phyloP scores from a whole-genome alignment of 2,329 filamentous ascomycete species.

The Phyllachora maydis region DNA sequence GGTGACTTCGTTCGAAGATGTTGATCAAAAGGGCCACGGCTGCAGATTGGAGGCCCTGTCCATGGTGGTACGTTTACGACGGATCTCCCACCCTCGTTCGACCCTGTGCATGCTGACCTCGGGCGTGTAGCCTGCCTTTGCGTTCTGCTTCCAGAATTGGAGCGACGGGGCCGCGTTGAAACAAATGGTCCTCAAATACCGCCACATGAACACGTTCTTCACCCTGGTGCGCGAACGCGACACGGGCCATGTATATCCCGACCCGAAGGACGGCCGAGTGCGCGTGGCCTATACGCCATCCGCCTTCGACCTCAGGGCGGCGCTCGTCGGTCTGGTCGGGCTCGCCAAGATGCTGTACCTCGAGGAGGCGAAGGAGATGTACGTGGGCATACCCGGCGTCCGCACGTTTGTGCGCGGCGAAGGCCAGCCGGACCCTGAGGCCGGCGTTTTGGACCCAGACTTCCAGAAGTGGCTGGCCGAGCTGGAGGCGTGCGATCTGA shows the following conservation, averaged over 20 bases:
- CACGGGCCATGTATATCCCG: conserved; percentile 48
- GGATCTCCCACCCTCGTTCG: background rate
- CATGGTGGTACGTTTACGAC: conserved; percentile 30
- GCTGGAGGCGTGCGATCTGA: background rate
- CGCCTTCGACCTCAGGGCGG: conserved; percentile 46
- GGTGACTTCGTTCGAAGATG: conserved; percentile 56
- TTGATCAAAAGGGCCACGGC: conserved; percentile 59
- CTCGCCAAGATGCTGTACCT: conserved; percentile 57
- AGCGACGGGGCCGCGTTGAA: conserved; percentile 45
- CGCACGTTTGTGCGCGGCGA: background rate
- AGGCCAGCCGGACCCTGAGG: background rate
- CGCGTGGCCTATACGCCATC: conserved; percentile 49
- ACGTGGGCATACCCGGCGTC: conserved; percentile 22
- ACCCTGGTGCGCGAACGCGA: conserved; percentile 52
- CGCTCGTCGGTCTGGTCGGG: conserved; percentile 47
- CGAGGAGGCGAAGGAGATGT: conserved; percentile 56
- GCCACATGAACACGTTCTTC: conserved; percentile 49
- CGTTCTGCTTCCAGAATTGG: conserved; percentile 45
- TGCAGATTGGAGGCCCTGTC: conserved; percentile 53
- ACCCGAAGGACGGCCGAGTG: conserved; percentile 40
- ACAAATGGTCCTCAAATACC: conserved; percentile 39
- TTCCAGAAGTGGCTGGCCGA: conserved; percentile 1
- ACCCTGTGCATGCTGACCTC: conserved; percentile 3
- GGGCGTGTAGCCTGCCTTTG: conserved; percentile 30
- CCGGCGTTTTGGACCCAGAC: background rate